Evolutionary conservation across 1,139 yeast species (phyloP), one percentile per base, ranked within the genome.

Genomic region (Debaryomyces subglobosus): DNA sequence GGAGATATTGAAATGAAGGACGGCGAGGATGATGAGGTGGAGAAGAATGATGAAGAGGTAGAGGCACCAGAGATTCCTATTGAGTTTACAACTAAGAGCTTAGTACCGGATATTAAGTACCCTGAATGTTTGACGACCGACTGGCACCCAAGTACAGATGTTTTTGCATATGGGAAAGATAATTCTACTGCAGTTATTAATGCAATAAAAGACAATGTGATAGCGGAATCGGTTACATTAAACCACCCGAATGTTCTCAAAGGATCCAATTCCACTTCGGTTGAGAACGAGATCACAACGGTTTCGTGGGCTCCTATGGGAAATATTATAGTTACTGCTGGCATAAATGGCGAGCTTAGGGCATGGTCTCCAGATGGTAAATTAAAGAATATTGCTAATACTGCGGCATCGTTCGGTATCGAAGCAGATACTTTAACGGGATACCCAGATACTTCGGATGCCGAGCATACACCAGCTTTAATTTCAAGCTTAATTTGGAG

Each of bases 271-370:
- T 23, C 33, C 5, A 13, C n/a, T 8, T 49, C 59, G 15, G 45
- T 53, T 1, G 54, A 60, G 25, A 66, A 65, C 52, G 69, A 67
- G 25, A 63, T 74, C 16, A 76, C 82, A 13, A 63, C 74, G 2
- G 69, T 85, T 2, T 66, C 81, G 3, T 87, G 92, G 92, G 75
- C 88, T 2, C 86, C 86, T 1, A 68, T 69, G 49, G 92, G 92
- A 0, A 70, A 77, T 47, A 57, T 73, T 12, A 63, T 86, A 3
- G 68, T 84, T 9, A 84, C 90, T 0, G 84, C 82, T 0, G 78
- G 81, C 2, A 78, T 77, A 43, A 73, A 74, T 54, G 92, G 94
- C 15, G 92, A 86, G 56, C 59, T 87, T 12, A 68, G 90, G 48
- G 72, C 86, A 12, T 87, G 94, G 94, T 76, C 82, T 16, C 77